Base-by-base conservation (phyloP, 2,329 filamentous ascomycete species). In the Fusarium sp. region DNA sequence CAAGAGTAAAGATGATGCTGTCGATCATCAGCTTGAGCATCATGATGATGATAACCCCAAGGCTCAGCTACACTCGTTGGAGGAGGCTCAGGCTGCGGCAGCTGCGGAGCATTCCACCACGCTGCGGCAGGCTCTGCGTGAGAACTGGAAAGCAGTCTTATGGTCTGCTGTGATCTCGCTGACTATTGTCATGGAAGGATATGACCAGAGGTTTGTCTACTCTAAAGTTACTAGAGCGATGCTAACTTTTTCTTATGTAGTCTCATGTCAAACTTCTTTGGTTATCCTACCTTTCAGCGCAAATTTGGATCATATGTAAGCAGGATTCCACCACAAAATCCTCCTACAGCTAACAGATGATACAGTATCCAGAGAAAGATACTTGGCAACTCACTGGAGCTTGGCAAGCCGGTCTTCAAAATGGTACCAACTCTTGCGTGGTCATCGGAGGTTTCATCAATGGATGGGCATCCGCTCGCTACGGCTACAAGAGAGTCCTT, bases 401-500 rank as follows among this genome's bases (percentile, higher is more conserved):
- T 59, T 59, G 73, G 76, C n/a, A 78, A 66, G 10, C 71, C 22
- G 71, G 66, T 6, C 66, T 73, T 5, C 62, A 69, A 6, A 70
- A 70, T 13, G 69, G 65, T 5, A 69, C 69, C 18, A 71, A 69
- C 38, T 56, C 64, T 2, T 66, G 71, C 37, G 66, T 71, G 9
- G 73, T 78, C 3, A 73, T 78, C 24, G 76, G 76, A 10, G 71
- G 69, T 13, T 73, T 74, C 52, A 71, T 75, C 22, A 78, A 78
- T 20, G 76, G 76, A 0, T 75, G 69, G 73, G 73, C 72, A 3
- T 76, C 73, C 1, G 71, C 71, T 3, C 60, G 68, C 0, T 77
- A 68, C 2, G 76, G 76, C 5, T 78, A 77, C 34, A 62, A 88
- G 14, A 87, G 85, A 74, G 90, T 88, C 5, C 85, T 91, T 71